Base-by-base conservation (phyloP, 2,329 filamentous ascomycete species). In the Bipolaris sorokiniana region DNA sequence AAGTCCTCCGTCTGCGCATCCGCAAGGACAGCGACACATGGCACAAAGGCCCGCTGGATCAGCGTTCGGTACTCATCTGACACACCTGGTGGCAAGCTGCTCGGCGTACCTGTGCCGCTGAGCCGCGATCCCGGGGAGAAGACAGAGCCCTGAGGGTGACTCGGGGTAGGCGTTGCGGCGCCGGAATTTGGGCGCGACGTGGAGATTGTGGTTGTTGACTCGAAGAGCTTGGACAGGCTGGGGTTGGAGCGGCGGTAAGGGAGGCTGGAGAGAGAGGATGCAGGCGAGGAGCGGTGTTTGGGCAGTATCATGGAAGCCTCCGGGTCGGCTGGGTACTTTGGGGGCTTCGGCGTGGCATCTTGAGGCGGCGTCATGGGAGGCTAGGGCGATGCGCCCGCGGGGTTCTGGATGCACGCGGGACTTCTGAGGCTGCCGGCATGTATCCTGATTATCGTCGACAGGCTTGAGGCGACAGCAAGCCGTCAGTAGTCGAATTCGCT, bases 1-100 rank as follows among this genome's bases (percentile, higher is more conserved):
- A 99, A 78, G 55, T 88, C 84, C 71, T 97, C 90, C 0, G 92
- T 95, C 72, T 98, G 94, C 15, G 85, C 80, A 13, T 94, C 97
- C n/a, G 92, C 86, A 66, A 93, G 89, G 26, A 99, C 86, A 6
- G 90, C 91, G 44, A 99, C 87, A 62, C 95, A 90, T 1, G 95
- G 96, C 13, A 94, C 91, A 73, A 97, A 97, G 2, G 92, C 89
- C 57, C 89, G 88, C 51, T 96, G 82, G 41, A 98, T 88, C 48
- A 97, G 80, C 31, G 83, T 82, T 54, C 84, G 78, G 48, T 83
- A 80, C 69, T 88, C 85, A 61, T 86, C 83, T 7, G 81, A 80
- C 11, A 68, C 70, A 47, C 74, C 80, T 67, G 79, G 81, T 42
- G 62, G 70, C 53, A 69, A 67, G 59, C 59, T 74, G 20, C 71